Conservation (phyloP, 768 basidiomycete species). For the Lactifluus volemus region DNA sequence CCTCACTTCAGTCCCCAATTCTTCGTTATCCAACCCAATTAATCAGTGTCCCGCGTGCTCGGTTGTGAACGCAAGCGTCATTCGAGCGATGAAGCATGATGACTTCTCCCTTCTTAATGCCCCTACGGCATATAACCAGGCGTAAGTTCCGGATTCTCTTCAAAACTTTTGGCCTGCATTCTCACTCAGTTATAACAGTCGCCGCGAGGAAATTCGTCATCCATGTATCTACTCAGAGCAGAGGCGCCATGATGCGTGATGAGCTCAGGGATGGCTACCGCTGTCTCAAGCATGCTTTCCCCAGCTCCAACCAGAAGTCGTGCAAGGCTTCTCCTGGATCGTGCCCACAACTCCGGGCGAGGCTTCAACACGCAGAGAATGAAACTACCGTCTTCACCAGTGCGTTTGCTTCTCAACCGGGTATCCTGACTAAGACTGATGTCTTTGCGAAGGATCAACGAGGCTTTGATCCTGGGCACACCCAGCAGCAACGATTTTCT, state of each 20-base stretch:
- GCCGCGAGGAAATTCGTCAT: conserved; percentile 84
- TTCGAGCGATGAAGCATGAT: conserved; percentile 36
- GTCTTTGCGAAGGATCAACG: conserved; percentile 50
- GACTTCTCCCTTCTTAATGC: conserved; percentile 56
- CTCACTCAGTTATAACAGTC: conserved; percentile 30
- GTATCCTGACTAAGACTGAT: conserved; percentile 3
- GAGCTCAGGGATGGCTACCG: conserved; percentile 90
- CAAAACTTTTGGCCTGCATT: neutral
- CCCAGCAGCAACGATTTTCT: conserved; percentile 37
- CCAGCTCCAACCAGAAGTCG: conserved; percentile 84
- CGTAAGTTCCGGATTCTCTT: conserved; percentile 29
- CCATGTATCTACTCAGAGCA: conserved; percentile 94
- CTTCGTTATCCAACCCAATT: conserved; percentile 70
- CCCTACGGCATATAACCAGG: conserved; percentile 47
- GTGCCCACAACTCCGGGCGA: conserved; percentile 70
- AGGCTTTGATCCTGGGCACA: conserved; percentile 82
- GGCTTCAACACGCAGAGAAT: conserved; percentile 68
- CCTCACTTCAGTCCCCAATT: conserved; percentile 56
- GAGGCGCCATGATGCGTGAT: conserved; percentile 56
- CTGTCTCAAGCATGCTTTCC: conserved; percentile 83
- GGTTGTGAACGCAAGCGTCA: conserved; percentile 37
- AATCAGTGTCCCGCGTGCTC: conserved; percentile 38
- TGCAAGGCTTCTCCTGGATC: conserved; percentile 90
- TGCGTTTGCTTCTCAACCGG: no score
- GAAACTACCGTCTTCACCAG: no score